Evolutionary conservation across 2,329 filamentous ascomycete genomes (phyloP), one percentile per base, ranked within the genome.

Genomic region (Claviceps arundinis): DNA sequence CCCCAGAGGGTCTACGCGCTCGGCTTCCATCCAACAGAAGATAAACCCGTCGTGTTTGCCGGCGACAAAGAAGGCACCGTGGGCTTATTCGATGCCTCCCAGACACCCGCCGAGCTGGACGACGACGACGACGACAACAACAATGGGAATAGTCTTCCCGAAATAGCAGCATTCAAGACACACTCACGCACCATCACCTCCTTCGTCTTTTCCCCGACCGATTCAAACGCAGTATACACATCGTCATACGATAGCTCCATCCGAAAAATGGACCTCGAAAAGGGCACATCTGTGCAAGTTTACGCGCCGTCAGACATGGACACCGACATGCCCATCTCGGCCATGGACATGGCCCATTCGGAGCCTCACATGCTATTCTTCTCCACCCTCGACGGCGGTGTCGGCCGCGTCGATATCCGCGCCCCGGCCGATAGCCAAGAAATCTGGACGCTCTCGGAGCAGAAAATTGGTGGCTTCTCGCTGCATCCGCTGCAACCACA

Each of bases 401-500:
- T 97, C 30, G 90, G 90, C 0, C 82, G 85, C 1, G 82, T 93
- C 61, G 93, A 98, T 61, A 75, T 85, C 51, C 81, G 91, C 7
- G 75, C 77, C 0, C 70, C 77, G 0, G 70, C 74, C 0, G 66
- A 75, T 0, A 69, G 69, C 6, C 74, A 80, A 2, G 79, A 89
- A 16, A 71, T 86, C 1, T 94, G 88, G 78, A 75, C 80, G 8
- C 72, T 97, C 0, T 86, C 84, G 0, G 89, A 94, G 50, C 90
- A 95, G 66, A 98, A 98, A 63, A 96, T 98, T 51, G 93, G 93
- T 17, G 93, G 93, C 0, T 97, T 97, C 67, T 86, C 84, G 0
- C 68, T 96, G 2, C 84, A 94, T 60, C 91, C 93, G 0, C 66
- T 83, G 0, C 78, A 89, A 2, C 83, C 89, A 0, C 87, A 97